Evolutionary conservation across 179 eudicot species (phyloP), one percentile per base, ranked within the genome.

Genomic region (Pouteria campechiana): DNA sequence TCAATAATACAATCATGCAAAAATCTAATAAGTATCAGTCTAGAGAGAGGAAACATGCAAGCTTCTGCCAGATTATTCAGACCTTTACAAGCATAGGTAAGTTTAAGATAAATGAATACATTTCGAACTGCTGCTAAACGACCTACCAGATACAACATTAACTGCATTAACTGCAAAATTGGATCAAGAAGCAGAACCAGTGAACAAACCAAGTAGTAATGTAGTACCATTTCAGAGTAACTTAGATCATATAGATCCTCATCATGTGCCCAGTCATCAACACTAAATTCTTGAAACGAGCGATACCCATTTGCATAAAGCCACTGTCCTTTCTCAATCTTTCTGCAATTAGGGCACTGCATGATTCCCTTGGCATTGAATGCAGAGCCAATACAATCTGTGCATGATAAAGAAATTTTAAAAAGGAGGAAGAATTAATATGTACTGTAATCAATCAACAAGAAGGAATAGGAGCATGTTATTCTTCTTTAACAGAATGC

Each of bases 341-440:
- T 79, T 44, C 99, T 81, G 61, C 99, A 92, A 59, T 92, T 92
- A 30, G 99, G 99, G 68, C 99, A 92, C 63, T 82, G 94, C 99
- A 92, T 92, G 21, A 69, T 74, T 54, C 99, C 99, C 65, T 83
- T 92, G 20, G 57, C 49, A 51, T 92, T 92, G 57, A 92, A 92
- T 16, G 99, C 99, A 22, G 99, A 92, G 50, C 99, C 99, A 58
- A 92, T 92, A 77, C 99, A 92, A 73, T 92, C 99, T 92, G 88
- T 32, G 58, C 2, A 10, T 15, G 2, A 42, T 47, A 30, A 44
- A 53, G 28, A 13, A 0, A 30, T 38, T 3, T 46, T 15, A 16
- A 24, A 37, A 44, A 37, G 17, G 52, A 12, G 20, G 38, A 9
- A 25, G 16, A 35, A 12, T 20, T 13, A 52, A 37, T 12, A 16